Percentiles rank a stretch among this genome's conserved stretches.
phyloP scores from a whole-genome alignment of 164 flowering plant species.

The Stephania yunnanensis region DNA sequence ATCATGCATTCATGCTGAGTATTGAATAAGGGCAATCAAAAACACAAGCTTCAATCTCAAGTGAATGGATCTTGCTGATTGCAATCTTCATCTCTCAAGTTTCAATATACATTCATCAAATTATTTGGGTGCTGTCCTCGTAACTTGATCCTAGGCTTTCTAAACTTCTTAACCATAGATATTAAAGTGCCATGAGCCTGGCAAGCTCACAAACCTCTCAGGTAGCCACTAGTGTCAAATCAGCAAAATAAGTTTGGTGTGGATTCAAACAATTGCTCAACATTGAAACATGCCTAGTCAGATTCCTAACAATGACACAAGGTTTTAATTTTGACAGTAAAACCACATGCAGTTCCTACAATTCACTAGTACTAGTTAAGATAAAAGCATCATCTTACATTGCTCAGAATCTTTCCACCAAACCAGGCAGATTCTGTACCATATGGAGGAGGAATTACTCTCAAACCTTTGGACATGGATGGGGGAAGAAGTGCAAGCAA shows the following conservation, averaged over 20 bases:
- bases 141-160: not conserved
- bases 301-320: not conserved
- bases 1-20: not conserved
- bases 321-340: not conserved
- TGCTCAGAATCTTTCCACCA: slow-evolving; percentile 83
- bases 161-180: too few species aligned
- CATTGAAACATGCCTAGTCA: not conserved
- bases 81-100: not conserved
- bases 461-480: slow-evolving; percentile 46
- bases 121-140: not conserved
- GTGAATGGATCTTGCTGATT: not conserved
- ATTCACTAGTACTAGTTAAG: not conserved
- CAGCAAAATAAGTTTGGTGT: not conserved
- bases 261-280: not conserved
- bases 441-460: slow-evolving; percentile 75
- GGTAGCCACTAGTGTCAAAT: not conserved
- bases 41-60: not conserved
- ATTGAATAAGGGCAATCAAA: not conserved
- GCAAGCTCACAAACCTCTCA: not conserved
- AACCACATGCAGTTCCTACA: not conserved
- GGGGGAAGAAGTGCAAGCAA: slow-evolving; percentile 45
- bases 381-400: slow-evolving; percentile 45
- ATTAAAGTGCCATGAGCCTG: too few species aligned
- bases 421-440: slow-evolving; percentile 84
- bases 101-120: not conserved